A percentile compares a stretch with the other conserved stretches of the same genome.
These are phyloP conservation scores for Naganishia vaughanmartiniae DNA, from an alignment of 768 basidiomycete species.

Conservation along the genomic window DNA sequence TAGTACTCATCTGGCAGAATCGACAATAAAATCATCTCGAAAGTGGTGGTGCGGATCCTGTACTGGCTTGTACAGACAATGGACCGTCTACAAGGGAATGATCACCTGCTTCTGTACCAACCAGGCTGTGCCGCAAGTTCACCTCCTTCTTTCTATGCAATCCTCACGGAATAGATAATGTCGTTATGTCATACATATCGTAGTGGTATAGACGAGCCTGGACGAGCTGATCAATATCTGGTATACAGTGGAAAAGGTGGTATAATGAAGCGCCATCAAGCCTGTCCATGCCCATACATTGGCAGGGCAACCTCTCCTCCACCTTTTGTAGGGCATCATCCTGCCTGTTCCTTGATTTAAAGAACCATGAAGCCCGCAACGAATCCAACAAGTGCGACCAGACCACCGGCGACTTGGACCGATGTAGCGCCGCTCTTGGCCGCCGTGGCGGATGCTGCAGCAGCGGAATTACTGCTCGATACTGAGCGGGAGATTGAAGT, in stretches of 20 bases:
- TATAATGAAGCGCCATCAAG: neutral
- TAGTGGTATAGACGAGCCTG: conserved; percentile 1
- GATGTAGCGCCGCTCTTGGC: conserved; percentile 7
- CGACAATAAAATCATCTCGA: too few species aligned
- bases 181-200: conserved; percentile 12
- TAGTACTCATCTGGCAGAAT: too few species aligned
- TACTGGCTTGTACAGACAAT: too few species aligned
- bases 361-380: conserved; percentile 24
- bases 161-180: neutral
- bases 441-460: conserved; percentile 14
- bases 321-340: neutral
- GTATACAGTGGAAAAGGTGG: neutral
- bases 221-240: neutral
- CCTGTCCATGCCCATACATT: neutral
- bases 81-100: too few species aligned
- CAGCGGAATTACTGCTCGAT: neutral
- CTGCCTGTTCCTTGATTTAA: neutral
- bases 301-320: neutral
- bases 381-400: conserved; percentile 20
- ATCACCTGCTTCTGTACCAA: too few species aligned
- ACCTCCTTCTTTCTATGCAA: neutral
- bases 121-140: too few species aligned
- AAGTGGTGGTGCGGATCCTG: too few species aligned
- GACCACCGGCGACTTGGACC: conserved; percentile 22
- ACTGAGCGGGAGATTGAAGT: conserved; percentile 12